Evolutionary conservation across 768 basidiomycete species (phyloP).

Genomic region (Panaeolus cyanescens): DNA sequence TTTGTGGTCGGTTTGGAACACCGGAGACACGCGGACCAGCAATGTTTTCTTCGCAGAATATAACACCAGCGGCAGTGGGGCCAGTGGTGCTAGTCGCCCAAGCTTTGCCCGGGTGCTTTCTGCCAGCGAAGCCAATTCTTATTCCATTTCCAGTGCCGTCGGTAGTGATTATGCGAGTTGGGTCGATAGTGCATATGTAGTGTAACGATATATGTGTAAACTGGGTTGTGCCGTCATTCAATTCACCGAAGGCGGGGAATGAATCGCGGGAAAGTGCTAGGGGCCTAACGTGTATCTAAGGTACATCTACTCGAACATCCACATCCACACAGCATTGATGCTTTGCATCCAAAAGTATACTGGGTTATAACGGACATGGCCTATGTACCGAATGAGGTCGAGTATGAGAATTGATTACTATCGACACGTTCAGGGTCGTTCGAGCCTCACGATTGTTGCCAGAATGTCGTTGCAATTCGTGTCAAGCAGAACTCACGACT

Average conservation of each 20-base stretch:
- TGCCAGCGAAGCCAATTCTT: conserved; percentile 35
- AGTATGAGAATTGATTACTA: background rate
- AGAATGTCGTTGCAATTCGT: background rate
- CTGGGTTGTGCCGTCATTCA: background rate
- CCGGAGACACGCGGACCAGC: conserved; percentile 35
- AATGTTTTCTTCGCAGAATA: conserved; percentile 48
- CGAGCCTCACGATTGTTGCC: conserved; percentile 1
- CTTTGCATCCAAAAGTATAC: too few relatives aligned
- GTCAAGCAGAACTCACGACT: background rate
- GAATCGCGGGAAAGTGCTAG: too few relatives aligned
- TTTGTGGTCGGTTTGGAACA: conserved; percentile 50
- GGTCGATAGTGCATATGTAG: conserved; percentile 35
- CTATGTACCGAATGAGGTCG: too few relatives aligned
- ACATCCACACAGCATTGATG: too few relatives aligned
- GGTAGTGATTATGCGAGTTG: conserved; percentile 45
- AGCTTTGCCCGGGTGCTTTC: conserved; percentile 42
- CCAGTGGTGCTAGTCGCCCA: conserved; percentile 35
- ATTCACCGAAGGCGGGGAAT: too few relatives aligned
- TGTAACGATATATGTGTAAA: background rate
- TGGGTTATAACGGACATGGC: too few relatives aligned
- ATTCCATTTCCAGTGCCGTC: conserved; percentile 45
- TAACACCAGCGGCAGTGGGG: conserved; percentile 43
- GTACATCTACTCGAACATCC: too few relatives aligned
- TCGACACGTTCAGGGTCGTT: background rate
- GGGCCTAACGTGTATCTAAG: too few relatives aligned